These are phyloP conservation scores for Epithele typhae DNA, from an alignment of 768 basidiomycete genomes.

Conservation along the genomic window DNA sequence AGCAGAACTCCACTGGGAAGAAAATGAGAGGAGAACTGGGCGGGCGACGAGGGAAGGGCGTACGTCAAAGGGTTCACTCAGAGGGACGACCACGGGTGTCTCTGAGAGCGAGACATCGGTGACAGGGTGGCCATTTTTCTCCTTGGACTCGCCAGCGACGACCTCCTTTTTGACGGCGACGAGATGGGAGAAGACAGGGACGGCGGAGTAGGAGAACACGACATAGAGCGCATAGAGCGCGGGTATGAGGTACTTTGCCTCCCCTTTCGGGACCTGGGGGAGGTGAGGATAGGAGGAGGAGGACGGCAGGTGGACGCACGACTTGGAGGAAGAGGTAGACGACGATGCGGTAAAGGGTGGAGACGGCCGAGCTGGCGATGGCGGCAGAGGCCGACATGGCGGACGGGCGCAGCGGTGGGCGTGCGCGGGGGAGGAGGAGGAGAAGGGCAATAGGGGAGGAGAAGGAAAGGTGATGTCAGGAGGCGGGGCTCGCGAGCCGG, in stretches of 20 bases:
- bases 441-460: not conserved
- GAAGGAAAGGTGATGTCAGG: conserved; percentile 11
- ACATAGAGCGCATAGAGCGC: conserved; percentile 25
- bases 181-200: conserved; percentile 3
- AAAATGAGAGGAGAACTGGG: conserved; percentile 12
- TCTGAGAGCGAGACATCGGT: conserved; percentile 6
- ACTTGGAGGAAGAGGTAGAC: conserved; percentile 49
- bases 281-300: not conserved
- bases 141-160: conserved; percentile 8
- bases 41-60: conserved; percentile 15
- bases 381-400: conserved; percentile 14
- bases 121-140: conserved; percentile 6
- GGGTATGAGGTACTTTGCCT: conserved; percentile 28
- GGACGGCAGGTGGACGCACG: conserved; percentile 27
- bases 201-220: conserved; percentile 10
- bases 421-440: conserved; percentile 4
- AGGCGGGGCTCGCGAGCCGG: not conserved
- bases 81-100: conserved; percentile 1
- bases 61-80: conserved; percentile 3
- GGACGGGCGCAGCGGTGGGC: not conserved
- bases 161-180: conserved; percentile 11
- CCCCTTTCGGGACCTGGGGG: conserved; percentile 36
- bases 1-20: conserved; percentile 3
- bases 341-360: conserved; percentile 38
- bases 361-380: conserved; percentile 21